Base-by-base conservation (phyloP, 2,329 filamentous ascomycete species). In the Pyricularia sp. region DNA sequence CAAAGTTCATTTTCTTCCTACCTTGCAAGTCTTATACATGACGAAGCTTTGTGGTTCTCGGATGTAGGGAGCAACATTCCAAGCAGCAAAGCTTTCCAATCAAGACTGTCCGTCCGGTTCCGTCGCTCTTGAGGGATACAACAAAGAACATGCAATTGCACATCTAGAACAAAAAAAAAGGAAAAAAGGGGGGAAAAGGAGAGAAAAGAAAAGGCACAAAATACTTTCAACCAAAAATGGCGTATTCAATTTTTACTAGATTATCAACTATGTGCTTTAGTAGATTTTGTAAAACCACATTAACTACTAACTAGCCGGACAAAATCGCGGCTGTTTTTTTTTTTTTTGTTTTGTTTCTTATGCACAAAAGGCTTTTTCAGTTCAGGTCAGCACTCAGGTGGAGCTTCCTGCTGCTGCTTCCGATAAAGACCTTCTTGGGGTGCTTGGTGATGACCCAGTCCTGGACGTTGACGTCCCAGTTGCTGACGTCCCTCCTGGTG, bases 391-490 rank as follows among this genome's bases (percentile, higher is more conserved):
- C 78, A 55, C 72, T 76, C 42, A 87, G 78, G 1, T 82, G 81
- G 75, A 88, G 75, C 73, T 87, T 81, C 66, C 86, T 79, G 69
- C 85, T 87, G 74, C 84, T 86, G 72, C 81, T 79, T 2, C 86
- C 86, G 9, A 88, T 83, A 71, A 77, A 85, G 14, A 86, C 81
- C 68, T 77, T 86, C 82, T 88, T 88, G 69, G 81, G 75, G 65
- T 79, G 74, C 23, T 79, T 73, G 10, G 80, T 82, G n/a, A 88
- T 74, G 64, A 93, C 86, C 94, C 94, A 98, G 82, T 97, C 90
- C 83, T 97, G 94, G n/a, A 80, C 77, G 1, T 76, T 83, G 0
- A 86, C 81, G 73, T 97, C 92, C 94, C 94, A 97, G 81, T 93
- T 95, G 77, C 90, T 93, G 69, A 97, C 73, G 75, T 97, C 94